These are phyloP conservation scores for Thraustotheca clavata DNA, from an alignment of 352 stramenopile genomes.

Conservation along the genomic window DNA sequence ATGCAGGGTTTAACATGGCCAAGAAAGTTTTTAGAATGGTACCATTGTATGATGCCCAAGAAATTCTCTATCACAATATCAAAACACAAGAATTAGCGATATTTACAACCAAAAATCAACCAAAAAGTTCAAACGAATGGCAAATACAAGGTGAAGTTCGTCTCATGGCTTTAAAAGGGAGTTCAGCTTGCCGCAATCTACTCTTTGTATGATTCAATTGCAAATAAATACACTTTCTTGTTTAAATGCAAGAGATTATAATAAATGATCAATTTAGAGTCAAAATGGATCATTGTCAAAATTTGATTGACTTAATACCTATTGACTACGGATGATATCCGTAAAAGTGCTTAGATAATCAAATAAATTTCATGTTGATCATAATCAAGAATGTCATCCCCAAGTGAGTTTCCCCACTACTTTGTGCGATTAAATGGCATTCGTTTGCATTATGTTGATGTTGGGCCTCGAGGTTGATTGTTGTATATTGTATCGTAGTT, in stretches of 20 bases:
- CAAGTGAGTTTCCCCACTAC: too few relatives aligned
- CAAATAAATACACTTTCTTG: too few relatives aligned
- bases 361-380: too few relatives aligned
- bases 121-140: neutral
- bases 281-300: too few relatives aligned
- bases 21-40: conserved; percentile 8
- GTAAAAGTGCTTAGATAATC: too few relatives aligned
- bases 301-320: too few relatives aligned
- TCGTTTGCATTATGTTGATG: conserved; percentile 51
- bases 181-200: neutral
- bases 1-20: conserved; percentile 3
- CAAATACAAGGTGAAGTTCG: neutral
- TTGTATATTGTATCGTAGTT: neutral
- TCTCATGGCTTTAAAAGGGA: conserved; percentile 4
- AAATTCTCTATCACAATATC: conserved; percentile 8
- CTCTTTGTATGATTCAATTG: neutral
- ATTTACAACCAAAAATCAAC: neutral
- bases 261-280: too few relatives aligned
- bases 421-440: conserved; percentile 25
- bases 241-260: too few relatives aligned
- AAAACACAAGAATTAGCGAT: neutral
- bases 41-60: neutral
- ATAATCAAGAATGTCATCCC: too few relatives aligned
- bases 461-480: conserved; percentile 26
- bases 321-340: too few relatives aligned